Evolutionary conservation across 495 filamentous ascomycete species (phyloP), one percentile per base, ranked within the genome.

Genomic region (Elaphomyces granulatus): DNA sequence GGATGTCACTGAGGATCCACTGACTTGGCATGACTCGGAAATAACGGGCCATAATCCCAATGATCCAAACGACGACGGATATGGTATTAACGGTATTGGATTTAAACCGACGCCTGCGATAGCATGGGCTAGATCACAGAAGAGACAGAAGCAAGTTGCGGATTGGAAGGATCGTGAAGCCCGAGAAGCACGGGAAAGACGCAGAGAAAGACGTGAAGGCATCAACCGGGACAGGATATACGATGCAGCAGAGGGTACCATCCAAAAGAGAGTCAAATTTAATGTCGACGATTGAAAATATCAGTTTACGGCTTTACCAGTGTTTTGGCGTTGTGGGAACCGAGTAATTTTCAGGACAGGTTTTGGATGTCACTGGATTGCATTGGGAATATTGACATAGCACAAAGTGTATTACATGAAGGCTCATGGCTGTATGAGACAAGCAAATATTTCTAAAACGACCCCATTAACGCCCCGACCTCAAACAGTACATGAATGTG

Each of bases 51-150:
- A 90, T 52, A 68, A 81, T 46, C 78, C 78, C 2, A 68, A 68
- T 20, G 81, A 85, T 53, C 77, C 77, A 30, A 74, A 70, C 40
- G 81, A 85, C 46, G 81, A 86, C 56, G 81, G 81, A 18, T 81
- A 81, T 26, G 81, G 81, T 28, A 83, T 86, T 46, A 84, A 92
- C 56, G 88, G 88, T 10, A 80, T 96, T 50, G 88, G 87, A 1
- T 95, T 93, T 59, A 80, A 75, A 45, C 88, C 88, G 0, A 95
- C 86, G 7, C 71, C 87, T 14, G 81, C 81, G 21, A 76, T 87
- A 20, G 87, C 85, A 1, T 78, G 83, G 55, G 75, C 76, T 18
- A 68, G 88, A 40, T 68, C 73, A 4, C 74, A 86, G 54, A 81
- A 75, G 54, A 69, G 87, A 43, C 71, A 75, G 49, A 77, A 81